Evolutionary conservation across 129 eudicot species (phyloP).

Genomic region (Gnaphalium uliginosum): DNA sequence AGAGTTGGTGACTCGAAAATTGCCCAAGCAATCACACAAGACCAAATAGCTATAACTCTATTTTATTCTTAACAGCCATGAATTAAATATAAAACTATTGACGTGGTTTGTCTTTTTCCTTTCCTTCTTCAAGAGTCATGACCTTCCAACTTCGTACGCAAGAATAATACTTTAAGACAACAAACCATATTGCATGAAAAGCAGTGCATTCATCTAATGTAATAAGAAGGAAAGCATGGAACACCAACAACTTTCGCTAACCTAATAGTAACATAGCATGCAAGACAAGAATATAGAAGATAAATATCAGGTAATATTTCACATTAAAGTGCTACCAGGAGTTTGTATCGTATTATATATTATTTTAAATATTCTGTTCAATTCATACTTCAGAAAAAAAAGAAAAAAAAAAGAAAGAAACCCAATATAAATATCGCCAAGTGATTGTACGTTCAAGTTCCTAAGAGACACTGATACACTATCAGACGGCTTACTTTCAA

Average conservation of each 20-base stretch:
- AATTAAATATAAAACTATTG: no score
- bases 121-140: neutral
- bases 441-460: neutral
- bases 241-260: neutral
- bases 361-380: neutral
- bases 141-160: neutral
- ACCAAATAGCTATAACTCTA: neutral
- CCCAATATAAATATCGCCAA: neutral
- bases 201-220: neutral
- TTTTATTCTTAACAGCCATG: neutral
- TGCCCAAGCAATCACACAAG: neutral
- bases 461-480: neutral
- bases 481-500: neutral
- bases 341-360: neutral
- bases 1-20: neutral
- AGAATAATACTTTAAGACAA: neutral
- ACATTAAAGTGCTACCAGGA: neutral
- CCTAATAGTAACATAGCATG: neutral
- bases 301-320: neutral
- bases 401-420: no score
- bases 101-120: neutral
- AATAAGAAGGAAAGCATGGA: slow-evolving; percentile 3
- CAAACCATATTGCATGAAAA: slow-evolving; percentile 8
- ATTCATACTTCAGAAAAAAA: neutral
- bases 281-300: neutral